Evolutionary conservation across 352 stramenopile genomes (phyloP), one percentile per base, ranked within the genome.

Genomic region (Nothophytophthora sp.): DNA sequence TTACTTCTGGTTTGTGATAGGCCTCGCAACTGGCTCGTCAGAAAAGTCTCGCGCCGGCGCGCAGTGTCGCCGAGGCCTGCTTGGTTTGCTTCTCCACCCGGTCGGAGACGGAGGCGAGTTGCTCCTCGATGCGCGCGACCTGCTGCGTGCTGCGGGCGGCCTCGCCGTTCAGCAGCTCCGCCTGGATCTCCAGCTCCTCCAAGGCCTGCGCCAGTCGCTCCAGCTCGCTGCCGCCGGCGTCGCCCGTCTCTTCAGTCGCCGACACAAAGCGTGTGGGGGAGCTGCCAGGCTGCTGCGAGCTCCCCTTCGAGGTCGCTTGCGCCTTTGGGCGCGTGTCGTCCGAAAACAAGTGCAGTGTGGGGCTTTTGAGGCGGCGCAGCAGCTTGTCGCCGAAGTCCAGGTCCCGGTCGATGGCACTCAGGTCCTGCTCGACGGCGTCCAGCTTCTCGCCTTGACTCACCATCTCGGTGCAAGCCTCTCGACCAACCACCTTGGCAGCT

Each of bases 341-440:
- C 11, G 79, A 76, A 48, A 94, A 83, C 13, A 91, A 37, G 54
- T 92, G 79, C 39, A 90, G 57, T n/a, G 82, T 68, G 1, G 81
- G 81, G 16, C 44, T 74, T 57, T 86, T 81, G 55, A 94, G 76
- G 24, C 83, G 78, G 25, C 60, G 71, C 46, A 92, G 61, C 37
- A 94, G 47, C 50, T 90, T 88, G 48, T 94, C 81, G 20, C 72
- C 81, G 51, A 77, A 76, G 58, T 94, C 81, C 3, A 94, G 55
- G 36, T 94, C 76, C 24, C 51, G 60, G 25, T 85, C 59, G 12
- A 92, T 76, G 10, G 63, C 60, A n/a, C 67, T 55, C 24, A 92
- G 53, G 44, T 90, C 72, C 25, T 50, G 60, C 36, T 92, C 83
- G 16, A 91, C 70, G 18, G 76, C 56, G 52, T 90, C 78, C 37